Evolutionary conservation across 202 grass and related monocot genomes (phyloP), one percentile per base, ranked within the genome.

Genomic region (Eragrostis tef): DNA sequence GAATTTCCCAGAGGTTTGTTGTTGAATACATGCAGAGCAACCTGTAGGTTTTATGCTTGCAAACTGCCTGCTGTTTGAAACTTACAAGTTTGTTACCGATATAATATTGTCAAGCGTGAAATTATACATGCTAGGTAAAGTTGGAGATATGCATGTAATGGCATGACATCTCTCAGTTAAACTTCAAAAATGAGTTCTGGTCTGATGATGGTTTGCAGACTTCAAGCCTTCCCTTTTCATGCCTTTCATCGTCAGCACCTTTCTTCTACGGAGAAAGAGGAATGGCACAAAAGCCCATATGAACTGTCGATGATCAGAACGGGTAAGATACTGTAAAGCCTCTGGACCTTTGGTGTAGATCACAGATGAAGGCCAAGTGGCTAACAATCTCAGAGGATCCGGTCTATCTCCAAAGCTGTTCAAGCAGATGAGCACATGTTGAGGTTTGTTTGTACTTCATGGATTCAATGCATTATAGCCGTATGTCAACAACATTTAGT

Each of bases 401-500:
- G 64, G 24, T 64, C 62, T 62, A 86, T 66, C 39, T 86, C 25
- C 46, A 79, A 70, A 12, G 56, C 79, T 79, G 21, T 57, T 79
- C 62, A 83, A 79, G 79, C 34, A 79, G 53, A 67, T 19, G 31
- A 70, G 17, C 79, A 21, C 51, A 74, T 86, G 31, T 80, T 21
- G 15, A 83, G 84, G 84, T 87, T 22, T 86, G 80, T 71, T 75
- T 66, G 70, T 59, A 44, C 21, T 58, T 80, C 65, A 70, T 63
- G 31, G 8, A 85, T 25, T 83, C 9, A 6, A 63, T 69, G 26
- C 45, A 78, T 74, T 20, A 19, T 53, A 64, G 74, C 25, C 4
- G 57, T 75, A 75, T 20, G 8, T 70, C 20, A 70, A 56, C 21
- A 31, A 42, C 64, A 26, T 52, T 31, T 67, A 73, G 25, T 49